phyloP scores from a whole-genome alignment of 139 green algal genomes.

The Haematococcus lacustris region DNA sequence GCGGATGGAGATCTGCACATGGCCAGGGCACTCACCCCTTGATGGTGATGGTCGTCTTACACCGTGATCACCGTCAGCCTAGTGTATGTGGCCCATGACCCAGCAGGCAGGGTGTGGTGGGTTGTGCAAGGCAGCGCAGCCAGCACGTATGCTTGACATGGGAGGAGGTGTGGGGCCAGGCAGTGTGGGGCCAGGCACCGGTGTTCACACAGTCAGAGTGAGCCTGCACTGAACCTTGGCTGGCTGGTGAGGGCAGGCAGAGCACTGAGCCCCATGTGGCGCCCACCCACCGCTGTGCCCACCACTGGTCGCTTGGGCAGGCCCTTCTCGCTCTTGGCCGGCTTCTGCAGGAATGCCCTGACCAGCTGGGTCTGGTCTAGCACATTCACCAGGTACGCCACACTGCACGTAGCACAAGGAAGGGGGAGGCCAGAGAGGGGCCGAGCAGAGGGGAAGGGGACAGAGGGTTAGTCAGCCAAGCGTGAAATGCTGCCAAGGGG shows the following conservation, averaged over 20 bases:
- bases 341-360: conserved; percentile 25
- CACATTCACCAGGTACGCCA: conserved; percentile 32
- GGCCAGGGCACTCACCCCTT: no score
- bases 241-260: not conserved
- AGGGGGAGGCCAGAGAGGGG: no score
- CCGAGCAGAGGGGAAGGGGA: no score
- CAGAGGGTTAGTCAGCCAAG: no score
- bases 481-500: no score
- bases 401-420: no score
- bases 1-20: conserved; percentile 36
- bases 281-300: conserved; percentile 37
- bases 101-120: not conserved
- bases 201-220: not conserved
- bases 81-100: no score
- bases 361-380: conserved; percentile 44
- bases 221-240: not conserved
- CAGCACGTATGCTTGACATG: not conserved
- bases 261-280: not conserved
- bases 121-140: not conserved
- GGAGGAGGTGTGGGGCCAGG: not conserved
- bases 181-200: no score
- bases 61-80: no score
- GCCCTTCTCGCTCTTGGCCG: conserved; percentile 31
- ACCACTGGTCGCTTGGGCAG: conserved; percentile 42
- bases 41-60: not conserved